Evolutionary conservation across 192 early-diverging fungal genomes (phyloP).

Genomic region (Dissophora globulifera): DNA sequence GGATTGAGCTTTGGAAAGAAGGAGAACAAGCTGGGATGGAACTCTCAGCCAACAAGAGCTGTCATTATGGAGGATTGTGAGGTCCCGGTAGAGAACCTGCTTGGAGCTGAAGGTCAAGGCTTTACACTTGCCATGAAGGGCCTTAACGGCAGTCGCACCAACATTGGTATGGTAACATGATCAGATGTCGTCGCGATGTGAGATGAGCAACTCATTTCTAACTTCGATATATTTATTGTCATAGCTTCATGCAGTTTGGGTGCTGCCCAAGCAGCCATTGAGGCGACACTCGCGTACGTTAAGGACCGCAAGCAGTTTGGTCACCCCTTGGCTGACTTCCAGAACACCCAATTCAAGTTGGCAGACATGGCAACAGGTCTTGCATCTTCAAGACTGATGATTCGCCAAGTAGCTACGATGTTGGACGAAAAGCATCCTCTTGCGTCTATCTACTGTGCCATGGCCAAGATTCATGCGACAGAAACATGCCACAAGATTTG

Average conservation of each 20-base stretch:
- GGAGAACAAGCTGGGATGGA: constrained; percentile 71
- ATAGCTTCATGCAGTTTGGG: constrained; percentile 66
- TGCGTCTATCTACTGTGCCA: constrained; percentile 60
- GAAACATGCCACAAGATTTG: constrained; percentile 65
- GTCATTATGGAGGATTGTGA: constrained; percentile 68
- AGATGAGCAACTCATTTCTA: too few relatives aligned
- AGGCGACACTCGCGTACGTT: constrained; percentile 51
- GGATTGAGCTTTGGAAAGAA: constrained; percentile 71
- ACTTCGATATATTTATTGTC: too few relatives aligned
- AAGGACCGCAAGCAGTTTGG: constrained; percentile 67
- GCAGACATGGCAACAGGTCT: constrained; percentile 67
- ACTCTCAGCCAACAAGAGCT: constrained; percentile 66
- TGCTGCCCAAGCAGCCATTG: constrained; percentile 64
- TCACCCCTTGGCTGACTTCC: constrained; percentile 57
- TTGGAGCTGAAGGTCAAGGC: constrained; percentile 67
- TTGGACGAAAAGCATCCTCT: constrained; percentile 53
- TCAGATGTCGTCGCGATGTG: too few relatives aligned
- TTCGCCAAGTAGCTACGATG: constrained; percentile 55
- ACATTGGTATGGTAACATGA: constrained; percentile 56
- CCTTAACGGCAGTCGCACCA: constrained; percentile 66
- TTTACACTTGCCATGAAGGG: constrained; percentile 73
- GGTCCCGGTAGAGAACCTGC: constrained; percentile 61
- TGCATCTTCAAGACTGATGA: constrained; percentile 60
- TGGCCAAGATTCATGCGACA: constrained; percentile 68
- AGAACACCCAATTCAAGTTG: constrained; percentile 67